A percentile compares a stretch with the other conserved stretches of the same genome.
Evolutionary conservation across 768 basidiomycete genomes (phyloP).

Genomic region (Leccinum uliginosum): DNA sequence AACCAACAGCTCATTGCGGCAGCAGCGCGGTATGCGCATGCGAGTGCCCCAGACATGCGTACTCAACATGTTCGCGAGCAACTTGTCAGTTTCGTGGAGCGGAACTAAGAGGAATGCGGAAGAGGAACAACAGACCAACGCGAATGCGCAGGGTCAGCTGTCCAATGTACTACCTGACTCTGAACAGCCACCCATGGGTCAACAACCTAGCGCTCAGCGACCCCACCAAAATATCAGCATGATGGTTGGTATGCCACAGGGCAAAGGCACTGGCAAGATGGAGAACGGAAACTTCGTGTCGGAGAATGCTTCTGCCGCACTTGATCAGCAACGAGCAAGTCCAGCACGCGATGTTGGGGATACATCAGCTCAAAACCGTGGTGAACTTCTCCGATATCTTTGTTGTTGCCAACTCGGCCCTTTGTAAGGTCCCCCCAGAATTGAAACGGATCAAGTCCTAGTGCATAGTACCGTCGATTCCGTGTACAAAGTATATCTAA

Average conservation of each 20-base stretch:
- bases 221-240: constrained; percentile 1
- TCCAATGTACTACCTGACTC: constrained; percentile 11
- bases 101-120: constrained; percentile 22
- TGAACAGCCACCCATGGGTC: constrained; percentile 14
- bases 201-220: constrained; percentile 17
- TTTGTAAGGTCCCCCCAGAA: constrained; percentile 32
- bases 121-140: constrained; percentile 20
- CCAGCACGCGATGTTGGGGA: constrained; percentile 25
- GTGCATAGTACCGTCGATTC: too few relatives aligned
- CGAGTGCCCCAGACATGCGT: constrained; percentile 48
- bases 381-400: constrained; percentile 17
- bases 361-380: constrained; percentile 31
- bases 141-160: constrained; percentile 16
- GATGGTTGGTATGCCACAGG: constrained; percentile 4
- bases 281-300: constrained; percentile 5
- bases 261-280: constrained; percentile 21
- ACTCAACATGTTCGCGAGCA: constrained; percentile 43
- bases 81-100: constrained; percentile 55
- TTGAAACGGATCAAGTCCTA: constrained; percentile 32
- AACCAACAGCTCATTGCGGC: constrained; percentile 37
- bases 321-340: constrained; percentile 29
- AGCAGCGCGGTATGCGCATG: constrained; percentile 45
- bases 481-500: too few relatives aligned
- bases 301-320: constrained; percentile 3
- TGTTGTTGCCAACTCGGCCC: constrained; percentile 7